Conservation (phyloP, 306 rosid genomes). For the Citrullus amarus region DNA sequence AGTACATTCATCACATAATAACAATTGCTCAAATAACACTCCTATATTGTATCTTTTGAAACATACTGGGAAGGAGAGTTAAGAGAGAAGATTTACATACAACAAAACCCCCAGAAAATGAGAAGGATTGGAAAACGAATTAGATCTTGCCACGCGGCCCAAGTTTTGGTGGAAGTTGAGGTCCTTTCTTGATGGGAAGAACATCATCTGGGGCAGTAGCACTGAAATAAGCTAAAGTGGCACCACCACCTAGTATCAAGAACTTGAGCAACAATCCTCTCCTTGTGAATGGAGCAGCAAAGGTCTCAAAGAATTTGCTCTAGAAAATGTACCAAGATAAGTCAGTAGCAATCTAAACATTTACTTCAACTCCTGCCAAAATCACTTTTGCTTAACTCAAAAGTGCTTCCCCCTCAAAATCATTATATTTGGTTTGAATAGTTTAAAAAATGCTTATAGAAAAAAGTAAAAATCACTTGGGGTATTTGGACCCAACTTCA, state of each 20-base stretch:
- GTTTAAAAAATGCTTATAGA: neutral
- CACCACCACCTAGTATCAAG: slow-evolving; percentile 82
- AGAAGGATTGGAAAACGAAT: slow-evolving; percentile 10
- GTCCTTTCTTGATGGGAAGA: slow-evolving; percentile 92
- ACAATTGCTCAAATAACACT: slow-evolving; percentile 16
- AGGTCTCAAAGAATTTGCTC: slow-evolving; percentile 98
- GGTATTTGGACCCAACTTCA: too few relatives aligned
- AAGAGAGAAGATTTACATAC: slow-evolving; percentile 20
- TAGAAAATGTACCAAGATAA: slow-evolving; percentile 8
- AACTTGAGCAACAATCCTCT: slow-evolving; percentile 92
- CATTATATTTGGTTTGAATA: neutral
- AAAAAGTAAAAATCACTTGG: neutral
- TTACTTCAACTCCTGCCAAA: neutral
- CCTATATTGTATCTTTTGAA: slow-evolving; percentile 22
- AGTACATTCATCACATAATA: neutral
- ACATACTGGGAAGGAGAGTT: slow-evolving; percentile 43
- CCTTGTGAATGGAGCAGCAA: slow-evolving; percentile 97
- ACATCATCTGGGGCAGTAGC: slow-evolving; percentile 73
- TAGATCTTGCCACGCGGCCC: slow-evolving; percentile 98
- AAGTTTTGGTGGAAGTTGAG: slow-evolving; percentile 83
- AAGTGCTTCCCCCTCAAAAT: neutral
- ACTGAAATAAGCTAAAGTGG: slow-evolving; percentile 69
- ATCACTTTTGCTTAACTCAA: neutral
- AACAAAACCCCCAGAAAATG: neutral
- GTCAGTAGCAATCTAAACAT: neutral